Evolutionary conservation across 352 stramenopile genomes (phyloP), one percentile per base, ranked within the genome.

Genomic region (Pythium brachiatum): DNA sequence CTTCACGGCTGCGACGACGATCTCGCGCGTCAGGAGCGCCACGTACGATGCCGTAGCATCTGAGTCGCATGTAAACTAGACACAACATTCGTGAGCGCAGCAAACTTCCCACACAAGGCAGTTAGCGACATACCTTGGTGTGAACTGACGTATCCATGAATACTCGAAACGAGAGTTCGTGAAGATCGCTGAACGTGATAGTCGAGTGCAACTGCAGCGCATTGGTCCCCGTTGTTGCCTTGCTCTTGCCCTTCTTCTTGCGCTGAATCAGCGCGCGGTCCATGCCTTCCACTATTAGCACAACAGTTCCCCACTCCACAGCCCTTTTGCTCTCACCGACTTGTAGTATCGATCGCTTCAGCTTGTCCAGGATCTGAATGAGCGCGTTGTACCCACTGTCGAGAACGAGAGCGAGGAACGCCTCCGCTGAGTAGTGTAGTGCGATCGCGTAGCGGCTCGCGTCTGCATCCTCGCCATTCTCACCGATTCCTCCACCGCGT

Each of bases 281-380:
- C 73, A 87, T 83, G 7, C 73, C 76, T 75, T 90, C 71, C 18
- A 90, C 64, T 52, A 90, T 71, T 13, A 90, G 13, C 31, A 90
- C 77, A 1, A 55, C 26, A 18, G 26, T 56, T 1, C 53, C 51
- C 64, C 64, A 71, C 29, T 7, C 23, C 7, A 65, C 63, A 26
- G 73, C 70, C 20, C 73, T 79, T 46, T 58, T 59, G 6, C 15
- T 18, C 1, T 53, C 26, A 7, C 34, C 53, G 2, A 57, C 23
- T 2, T 57, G 16, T 15, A 62, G 41, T 2, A 39, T 9, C 20
- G 75, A 53, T 9, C 62, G 60, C 34, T 67, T 54, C 12, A 89
- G 56, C 23, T 73, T 76, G 7, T 65, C 58, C 18, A 79, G 66
- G 7, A 65, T 64, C 48, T 12, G 32, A 1, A 77, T 50, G n/a